phyloP scores from a whole-genome alignment of 2,329 filamentous ascomycete genomes.

The Colletotrichum liaoningense region DNA sequence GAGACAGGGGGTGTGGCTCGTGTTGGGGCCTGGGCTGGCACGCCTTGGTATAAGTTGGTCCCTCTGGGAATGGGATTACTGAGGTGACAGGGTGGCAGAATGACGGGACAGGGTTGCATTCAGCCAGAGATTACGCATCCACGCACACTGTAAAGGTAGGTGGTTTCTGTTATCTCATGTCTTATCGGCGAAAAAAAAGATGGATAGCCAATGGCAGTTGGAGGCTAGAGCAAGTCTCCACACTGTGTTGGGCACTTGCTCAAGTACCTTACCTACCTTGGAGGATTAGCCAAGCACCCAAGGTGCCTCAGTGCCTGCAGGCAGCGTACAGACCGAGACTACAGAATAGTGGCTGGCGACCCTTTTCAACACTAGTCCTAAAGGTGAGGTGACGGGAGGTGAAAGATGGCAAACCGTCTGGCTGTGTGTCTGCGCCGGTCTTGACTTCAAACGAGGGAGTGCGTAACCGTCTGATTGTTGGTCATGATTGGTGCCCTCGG shows the following conservation, averaged over 20 bases:
- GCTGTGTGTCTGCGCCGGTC: not conserved
- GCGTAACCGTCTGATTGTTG: conserved; percentile 16
- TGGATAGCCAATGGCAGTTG: not conserved
- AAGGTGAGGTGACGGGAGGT: not conserved
- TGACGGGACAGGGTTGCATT: not conserved
- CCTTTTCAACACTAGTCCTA: not conserved
- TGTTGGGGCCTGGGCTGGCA: not conserved
- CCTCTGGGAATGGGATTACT: conserved; percentile 4
- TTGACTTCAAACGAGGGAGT: conserved; percentile 10
- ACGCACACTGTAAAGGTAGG: not conserved
- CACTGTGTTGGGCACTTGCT: not conserved
- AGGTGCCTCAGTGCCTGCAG: not conserved
- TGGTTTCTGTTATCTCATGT: not conserved
- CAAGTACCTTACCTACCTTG: not conserved
- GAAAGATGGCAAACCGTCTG: not conserved
- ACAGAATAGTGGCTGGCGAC: not conserved
- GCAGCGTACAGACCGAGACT: too few relatives aligned
- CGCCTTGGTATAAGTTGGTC: too few relatives aligned
- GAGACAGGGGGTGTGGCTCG: not conserved
- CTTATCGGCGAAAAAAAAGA: not conserved
- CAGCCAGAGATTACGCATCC: not conserved
- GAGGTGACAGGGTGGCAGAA: not conserved
- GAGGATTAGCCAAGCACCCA: too few relatives aligned
- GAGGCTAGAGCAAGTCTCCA: not conserved
- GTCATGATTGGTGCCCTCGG: not conserved